These are phyloP conservation scores for Eucalyptus virginea DNA, from an alignment of 345 rosid species.

Conservation along the genomic window DNA sequence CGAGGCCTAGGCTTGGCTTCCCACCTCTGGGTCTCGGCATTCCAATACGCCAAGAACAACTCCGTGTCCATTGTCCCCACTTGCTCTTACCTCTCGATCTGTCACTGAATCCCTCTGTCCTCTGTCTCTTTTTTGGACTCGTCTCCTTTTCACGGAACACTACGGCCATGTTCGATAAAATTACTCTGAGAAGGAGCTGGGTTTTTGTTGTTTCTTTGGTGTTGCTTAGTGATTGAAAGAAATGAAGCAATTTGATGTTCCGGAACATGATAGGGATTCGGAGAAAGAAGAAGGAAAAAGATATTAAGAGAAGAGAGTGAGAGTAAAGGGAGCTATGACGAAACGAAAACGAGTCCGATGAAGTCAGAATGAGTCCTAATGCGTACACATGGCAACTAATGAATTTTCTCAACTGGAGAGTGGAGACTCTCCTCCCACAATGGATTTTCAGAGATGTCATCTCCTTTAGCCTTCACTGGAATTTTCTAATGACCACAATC, in stretches of 20 bases:
- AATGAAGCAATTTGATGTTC: neutral
- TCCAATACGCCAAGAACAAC: too few species aligned
- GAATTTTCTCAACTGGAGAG: too few species aligned
- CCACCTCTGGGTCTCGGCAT: too few species aligned
- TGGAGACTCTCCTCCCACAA: too few species aligned
- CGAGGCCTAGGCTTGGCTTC: too few species aligned
- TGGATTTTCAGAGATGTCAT: too few species aligned
- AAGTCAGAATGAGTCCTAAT: too few species aligned
- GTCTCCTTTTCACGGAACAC: neutral
- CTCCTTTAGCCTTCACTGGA: neutral
- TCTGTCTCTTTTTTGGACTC: neutral
- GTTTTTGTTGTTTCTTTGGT: neutral
- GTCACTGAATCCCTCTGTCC: neutral
- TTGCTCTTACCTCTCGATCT: slow-evolving; percentile 52
- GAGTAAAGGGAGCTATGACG: neutral
- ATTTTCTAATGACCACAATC: too few species aligned
- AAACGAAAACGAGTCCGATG: too few species aligned
- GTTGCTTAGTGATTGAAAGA: neutral
- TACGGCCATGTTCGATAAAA: neutral
- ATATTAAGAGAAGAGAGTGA: neutral
- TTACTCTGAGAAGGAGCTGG: neutral
- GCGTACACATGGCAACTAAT: too few species aligned
- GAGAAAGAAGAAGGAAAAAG: neutral
- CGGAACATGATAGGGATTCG: neutral
- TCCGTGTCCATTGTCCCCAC: too few species aligned